Evolutionary conservation across 2,329 filamentous ascomycete species (phyloP).

Genomic region (Ascochyta koolunga): DNA sequence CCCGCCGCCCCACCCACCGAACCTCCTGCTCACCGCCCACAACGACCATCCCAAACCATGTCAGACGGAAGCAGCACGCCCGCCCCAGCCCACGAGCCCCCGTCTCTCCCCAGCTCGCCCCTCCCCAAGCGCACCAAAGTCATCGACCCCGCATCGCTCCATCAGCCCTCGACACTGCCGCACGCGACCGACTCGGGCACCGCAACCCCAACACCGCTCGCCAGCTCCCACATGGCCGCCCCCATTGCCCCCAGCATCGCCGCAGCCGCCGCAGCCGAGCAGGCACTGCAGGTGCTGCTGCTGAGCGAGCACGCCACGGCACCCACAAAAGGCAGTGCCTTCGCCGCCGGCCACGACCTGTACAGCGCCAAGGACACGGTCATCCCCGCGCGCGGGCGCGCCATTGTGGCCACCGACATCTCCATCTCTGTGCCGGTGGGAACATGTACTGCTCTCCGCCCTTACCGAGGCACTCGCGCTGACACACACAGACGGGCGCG

Average conservation of each 20-base stretch:
- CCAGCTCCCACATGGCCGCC: constrained; percentile 21
- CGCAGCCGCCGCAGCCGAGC: constrained; percentile 38
- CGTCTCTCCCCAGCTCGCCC: constrained; percentile 72
- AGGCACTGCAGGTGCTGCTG: constrained; percentile 85
- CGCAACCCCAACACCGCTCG: constrained; percentile 45
- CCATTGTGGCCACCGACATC: constrained; percentile 87
- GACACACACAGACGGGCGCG: constrained; percentile 73
- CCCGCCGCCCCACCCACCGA: constrained; percentile 3
- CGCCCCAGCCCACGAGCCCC: constrained; percentile 46
- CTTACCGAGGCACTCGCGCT: not conserved
- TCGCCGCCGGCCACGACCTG: constrained; percentile 92
- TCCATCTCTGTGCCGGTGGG: constrained; percentile 87
- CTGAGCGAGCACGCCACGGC: constrained; percentile 78
- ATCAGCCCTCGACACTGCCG: constrained; percentile 33
- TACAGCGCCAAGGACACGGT: constrained; percentile 77
- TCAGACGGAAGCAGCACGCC: constrained; percentile 33
- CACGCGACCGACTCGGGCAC: constrained; percentile 41
- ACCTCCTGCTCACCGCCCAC: constrained; percentile 21
- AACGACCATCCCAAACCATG: constrained; percentile 20
- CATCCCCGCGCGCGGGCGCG: constrained; percentile 83
- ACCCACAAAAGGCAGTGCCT: constrained; percentile 86
- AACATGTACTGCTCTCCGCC: constrained; percentile 69
- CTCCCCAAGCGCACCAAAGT: constrained; percentile 82
- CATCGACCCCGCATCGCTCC: constrained; percentile 49
- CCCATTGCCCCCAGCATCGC: constrained; percentile 32